These are phyloP conservation scores for Fusarium kyushuense DNA, from an alignment of 2,329 filamentous ascomycete genomes.

Conservation along the genomic window DNA sequence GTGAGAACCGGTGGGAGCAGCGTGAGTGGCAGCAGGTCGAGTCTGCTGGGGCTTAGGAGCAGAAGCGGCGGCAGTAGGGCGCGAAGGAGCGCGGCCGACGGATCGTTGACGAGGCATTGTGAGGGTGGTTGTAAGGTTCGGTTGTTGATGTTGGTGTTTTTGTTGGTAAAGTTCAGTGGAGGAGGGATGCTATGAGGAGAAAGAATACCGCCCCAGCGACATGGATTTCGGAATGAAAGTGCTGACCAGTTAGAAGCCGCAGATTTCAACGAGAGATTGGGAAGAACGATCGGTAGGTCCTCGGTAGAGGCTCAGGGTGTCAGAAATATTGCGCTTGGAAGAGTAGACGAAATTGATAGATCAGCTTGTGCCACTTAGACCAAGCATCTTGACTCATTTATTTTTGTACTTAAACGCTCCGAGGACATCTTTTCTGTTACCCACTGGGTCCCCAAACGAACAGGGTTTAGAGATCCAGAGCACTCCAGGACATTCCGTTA, in stretches of 20 bases:
- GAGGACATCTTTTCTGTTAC: too few relatives aligned
- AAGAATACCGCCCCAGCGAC: constrained; percentile 40
- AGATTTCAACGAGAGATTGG: constrained; percentile 43
- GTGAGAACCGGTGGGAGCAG: constrained; percentile 59
- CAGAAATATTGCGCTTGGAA: too few relatives aligned
- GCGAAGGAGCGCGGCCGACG: constrained; percentile 72
- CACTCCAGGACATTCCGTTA: constrained; percentile 40
- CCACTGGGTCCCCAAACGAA: background rate
- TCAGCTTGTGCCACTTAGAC: too few relatives aligned
- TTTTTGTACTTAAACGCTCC: too few relatives aligned
- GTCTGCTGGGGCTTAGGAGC: constrained; percentile 71
- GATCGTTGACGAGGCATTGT: constrained; percentile 85
- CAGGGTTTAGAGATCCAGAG: constrained; percentile 20
- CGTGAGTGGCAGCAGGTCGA: constrained; percentile 77
- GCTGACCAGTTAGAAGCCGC: constrained; percentile 48
- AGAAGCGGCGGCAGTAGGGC: constrained; percentile 73
- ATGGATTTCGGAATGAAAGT: constrained; percentile 39
- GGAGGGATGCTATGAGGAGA: constrained; percentile 36
- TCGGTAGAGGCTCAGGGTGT: constrained; percentile 35
- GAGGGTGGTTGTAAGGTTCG: background rate
- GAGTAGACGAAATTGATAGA: too few relatives aligned
- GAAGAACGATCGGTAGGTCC: constrained; percentile 42
- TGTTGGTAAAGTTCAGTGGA: constrained; percentile 11
- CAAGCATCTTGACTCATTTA: too few relatives aligned
- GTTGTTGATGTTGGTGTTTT: constrained; percentile 16